Evolutionary conservation across 768 basidiomycete genomes (phyloP).

Genomic region (Pseudohyphozyma bogoriensis): DNA sequence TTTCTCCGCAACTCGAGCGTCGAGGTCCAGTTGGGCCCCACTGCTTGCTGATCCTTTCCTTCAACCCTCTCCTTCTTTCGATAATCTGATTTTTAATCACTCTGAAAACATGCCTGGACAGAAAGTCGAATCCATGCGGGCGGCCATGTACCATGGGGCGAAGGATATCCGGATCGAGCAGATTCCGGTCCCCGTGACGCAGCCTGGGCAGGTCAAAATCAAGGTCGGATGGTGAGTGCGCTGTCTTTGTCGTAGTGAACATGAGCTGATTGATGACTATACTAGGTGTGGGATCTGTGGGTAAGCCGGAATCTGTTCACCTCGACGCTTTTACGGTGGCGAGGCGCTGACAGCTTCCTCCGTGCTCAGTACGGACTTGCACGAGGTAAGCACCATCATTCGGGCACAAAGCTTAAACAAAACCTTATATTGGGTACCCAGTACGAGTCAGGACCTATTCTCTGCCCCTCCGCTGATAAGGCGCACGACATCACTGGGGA

Average conservation of each 20-base stretch:
- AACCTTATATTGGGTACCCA: background rate
- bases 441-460: slow-evolving; percentile 28
- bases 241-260: background rate
- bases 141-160: slow-evolving; percentile 43
- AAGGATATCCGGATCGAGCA: slow-evolving; percentile 45
- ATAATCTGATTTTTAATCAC: too few species aligned
- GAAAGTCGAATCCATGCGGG: too few species aligned
- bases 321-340: background rate
- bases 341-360: background rate
- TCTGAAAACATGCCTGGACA: too few species aligned
- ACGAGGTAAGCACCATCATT: slow-evolving; percentile 36
- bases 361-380: slow-evolving; percentile 30
- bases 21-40: too few species aligned
- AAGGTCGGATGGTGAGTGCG: slow-evolving; percentile 42
- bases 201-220: slow-evolving; percentile 38
- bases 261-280: background rate
- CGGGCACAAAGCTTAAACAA: background rate
- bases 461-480: slow-evolving; percentile 36
- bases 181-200: slow-evolving; percentile 37
- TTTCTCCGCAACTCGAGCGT: too few species aligned
- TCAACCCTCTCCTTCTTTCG: too few species aligned
- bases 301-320: background rate
- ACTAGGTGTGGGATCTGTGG: slow-evolving; percentile 40
- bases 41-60: too few species aligned
- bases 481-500: slow-evolving; percentile 41